A percentile compares a stretch with the other conserved stretches of the same genome.
Evolutionary conservation across 257 asterid species (phyloP).

Genomic region (Solanum microdontum): DNA sequence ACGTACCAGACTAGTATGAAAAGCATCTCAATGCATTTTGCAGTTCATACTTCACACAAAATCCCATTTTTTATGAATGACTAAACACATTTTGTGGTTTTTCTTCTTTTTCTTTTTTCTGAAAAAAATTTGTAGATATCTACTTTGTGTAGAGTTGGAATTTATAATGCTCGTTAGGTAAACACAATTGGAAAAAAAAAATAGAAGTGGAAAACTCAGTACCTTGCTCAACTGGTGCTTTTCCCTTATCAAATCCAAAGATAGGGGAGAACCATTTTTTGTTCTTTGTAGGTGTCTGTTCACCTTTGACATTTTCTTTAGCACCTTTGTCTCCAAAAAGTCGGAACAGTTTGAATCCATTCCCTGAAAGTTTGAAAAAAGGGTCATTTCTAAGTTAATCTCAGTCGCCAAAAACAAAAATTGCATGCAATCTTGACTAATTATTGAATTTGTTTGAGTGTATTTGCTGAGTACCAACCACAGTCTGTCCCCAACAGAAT

Average conservation of each 20-base stretch:
- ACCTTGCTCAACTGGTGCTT: slow-evolving; percentile 45
- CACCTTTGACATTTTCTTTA: slow-evolving; percentile 16
- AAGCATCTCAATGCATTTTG: neutral
- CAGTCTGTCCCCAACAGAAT: neutral
- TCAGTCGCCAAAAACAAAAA: neutral
- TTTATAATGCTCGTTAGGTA: neutral
- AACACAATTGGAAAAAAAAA: neutral
- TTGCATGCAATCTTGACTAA: neutral
- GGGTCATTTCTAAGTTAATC: neutral
- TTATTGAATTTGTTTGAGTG: neutral
- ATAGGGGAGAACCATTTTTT: slow-evolving; percentile 52
- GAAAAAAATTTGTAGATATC: neutral
- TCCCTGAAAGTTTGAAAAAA: slow-evolving; percentile 31
- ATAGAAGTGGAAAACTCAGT: neutral
- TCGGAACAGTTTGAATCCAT: slow-evolving; percentile 41
- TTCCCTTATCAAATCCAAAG: slow-evolving; percentile 33
- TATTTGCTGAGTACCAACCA: neutral
- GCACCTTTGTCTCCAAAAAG: slow-evolving; percentile 26
- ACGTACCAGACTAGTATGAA: neutral
- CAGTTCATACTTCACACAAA: neutral
- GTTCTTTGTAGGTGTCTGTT: slow-evolving; percentile 20
- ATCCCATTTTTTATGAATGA: neutral
- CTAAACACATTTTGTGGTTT: neutral
- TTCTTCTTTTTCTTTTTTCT: neutral
- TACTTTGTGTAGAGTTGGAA: neutral